Base-by-base conservation (phyloP, 1,139 yeast genomes). In the Sugiyamaella sp. region DNA sequence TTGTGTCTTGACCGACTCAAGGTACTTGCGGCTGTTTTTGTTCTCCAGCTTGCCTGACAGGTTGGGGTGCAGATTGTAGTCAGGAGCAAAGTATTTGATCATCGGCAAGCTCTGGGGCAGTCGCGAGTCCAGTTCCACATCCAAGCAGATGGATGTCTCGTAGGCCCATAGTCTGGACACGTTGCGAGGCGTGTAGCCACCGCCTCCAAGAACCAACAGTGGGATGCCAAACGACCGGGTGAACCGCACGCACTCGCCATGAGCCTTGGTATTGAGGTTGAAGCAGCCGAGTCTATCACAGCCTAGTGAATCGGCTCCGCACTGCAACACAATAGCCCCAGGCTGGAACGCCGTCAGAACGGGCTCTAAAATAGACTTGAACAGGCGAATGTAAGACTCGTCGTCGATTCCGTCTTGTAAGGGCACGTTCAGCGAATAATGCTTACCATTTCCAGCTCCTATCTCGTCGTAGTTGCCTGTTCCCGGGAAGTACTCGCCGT, bases 281-380 rank as follows among this genome's bases (percentile, higher is more conserved):
- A 93, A 93, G 65, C 97, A 88, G 17, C 99, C 99, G 44, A 93
- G 75, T 60, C 96, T 79, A 71, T 93, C 99, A 58, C 95, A 90
- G 4, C 97, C 95, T 38, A 93, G 75, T 0, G 97, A 89, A 68
- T 93, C 99, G 12, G 97, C 98, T 39, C 99, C 99, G 74, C 98
- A 93, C 71, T 93, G 99, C 64, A 90, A 86, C 0, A 93, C 96
- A 53, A 93, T 86, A 2, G 91, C 95, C 8, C 96, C 85, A 2
- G 99, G 99, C 68, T 86, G 95, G 74, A 73, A 85, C 60, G 86
- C 82, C 27, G 88, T 82, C 56, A 93, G 85, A 29, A 89, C 77
- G 3, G 97, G 97, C 65, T 89, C 97, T 71, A 93, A 84, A 20
- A 93, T 80, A 62, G 93, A 85, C 72, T 87, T 88, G 73, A 86